Evolutionary conservation across 2,329 filamentous ascomycete species (phyloP).

Genomic region (Annulohypoxylon truncatum): DNA sequence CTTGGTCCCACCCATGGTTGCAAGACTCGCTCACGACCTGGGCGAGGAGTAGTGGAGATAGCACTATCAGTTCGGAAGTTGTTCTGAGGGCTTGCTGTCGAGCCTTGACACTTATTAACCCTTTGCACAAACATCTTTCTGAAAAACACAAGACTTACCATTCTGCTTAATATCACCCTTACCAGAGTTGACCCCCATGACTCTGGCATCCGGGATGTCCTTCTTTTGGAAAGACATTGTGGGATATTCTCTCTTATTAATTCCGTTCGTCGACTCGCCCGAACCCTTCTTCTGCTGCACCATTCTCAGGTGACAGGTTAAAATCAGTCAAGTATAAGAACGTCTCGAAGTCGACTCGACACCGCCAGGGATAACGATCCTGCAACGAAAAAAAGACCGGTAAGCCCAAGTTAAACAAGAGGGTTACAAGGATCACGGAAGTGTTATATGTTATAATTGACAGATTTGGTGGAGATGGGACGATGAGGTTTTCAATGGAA

Average conservation of each 20-base stretch:
- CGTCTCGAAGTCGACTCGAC: constrained; percentile 43
- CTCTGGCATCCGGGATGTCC: constrained; percentile 44
- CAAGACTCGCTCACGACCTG: constrained; percentile 77
- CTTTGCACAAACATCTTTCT: constrained; percentile 1
- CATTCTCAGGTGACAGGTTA: constrained; percentile 49
- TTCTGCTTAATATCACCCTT: constrained; percentile 56
- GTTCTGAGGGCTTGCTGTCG: constrained; percentile 78
- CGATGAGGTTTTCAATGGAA: constrained; percentile 33
- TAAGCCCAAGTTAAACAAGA: constrained; percentile 34
- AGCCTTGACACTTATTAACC: constrained; percentile 61
- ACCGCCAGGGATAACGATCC: constrained; percentile 40
- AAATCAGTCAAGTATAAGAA: constrained; percentile 33
- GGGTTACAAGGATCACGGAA: constrained; percentile 8
- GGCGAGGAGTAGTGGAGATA: constrained; percentile 80
- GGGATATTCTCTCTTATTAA: constrained; percentile 47
- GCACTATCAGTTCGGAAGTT: constrained; percentile 88
- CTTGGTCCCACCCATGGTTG: constrained; percentile 82
- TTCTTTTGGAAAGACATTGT: constrained; percentile 50
- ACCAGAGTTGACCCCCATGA: constrained; percentile 44
- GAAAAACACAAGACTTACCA: constrained; percentile 49
- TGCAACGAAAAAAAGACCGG: constrained; percentile 38
- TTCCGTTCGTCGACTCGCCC: constrained; percentile 47
- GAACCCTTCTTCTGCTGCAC: constrained; percentile 51
- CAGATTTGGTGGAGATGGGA: constrained; percentile 16
- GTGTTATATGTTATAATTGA: constrained; percentile 41